These are phyloP conservation scores for Aspergillus sp. DNA, from an alignment of 2,329 filamentous ascomycete genomes.

Conservation along the genomic window DNA sequence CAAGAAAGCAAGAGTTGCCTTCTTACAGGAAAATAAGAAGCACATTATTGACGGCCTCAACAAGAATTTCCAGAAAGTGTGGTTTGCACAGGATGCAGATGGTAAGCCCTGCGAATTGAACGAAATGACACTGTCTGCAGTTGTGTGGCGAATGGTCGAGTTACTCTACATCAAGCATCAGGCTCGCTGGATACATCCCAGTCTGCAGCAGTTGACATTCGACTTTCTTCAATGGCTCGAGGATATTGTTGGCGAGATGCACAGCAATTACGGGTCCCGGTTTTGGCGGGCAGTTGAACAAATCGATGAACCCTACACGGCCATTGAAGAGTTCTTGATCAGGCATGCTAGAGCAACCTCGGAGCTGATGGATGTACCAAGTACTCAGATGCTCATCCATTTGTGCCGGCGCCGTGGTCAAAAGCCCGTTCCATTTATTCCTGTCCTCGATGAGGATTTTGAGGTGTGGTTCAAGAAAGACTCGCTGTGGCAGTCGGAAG, in stretches of 20 bases:
- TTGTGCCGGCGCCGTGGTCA: not conserved
- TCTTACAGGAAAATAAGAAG: not conserved
- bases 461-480: constrained; percentile 14
- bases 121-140: constrained; percentile 1
- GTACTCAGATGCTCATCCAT: not conserved
- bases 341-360: not conserved
- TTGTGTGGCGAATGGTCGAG: not conserved
- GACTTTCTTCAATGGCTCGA: constrained; percentile 3
- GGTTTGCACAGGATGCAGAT: not conserved
- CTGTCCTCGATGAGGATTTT: constrained; percentile 4
- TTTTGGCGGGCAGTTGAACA: not conserved
- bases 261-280: not conserved
- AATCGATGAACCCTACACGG: not conserved
- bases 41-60: constrained; percentile 4
- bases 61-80: not conserved
- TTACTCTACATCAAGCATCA: constrained; percentile 1
- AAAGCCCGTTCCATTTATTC: constrained; percentile 8
- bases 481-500: constrained; percentile 10
- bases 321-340: not conserved
- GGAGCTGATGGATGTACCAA: constrained; percentile 1
- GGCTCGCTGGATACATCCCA: not conserved
- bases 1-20: not conserved
- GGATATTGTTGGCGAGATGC: not conserved
- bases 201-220: not conserved
- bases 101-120: constrained; percentile 1